These are phyloP conservation scores for Debaryomycetaceae sp. DNA, from an alignment of 1,139 yeast species.

Conservation along the genomic window DNA sequence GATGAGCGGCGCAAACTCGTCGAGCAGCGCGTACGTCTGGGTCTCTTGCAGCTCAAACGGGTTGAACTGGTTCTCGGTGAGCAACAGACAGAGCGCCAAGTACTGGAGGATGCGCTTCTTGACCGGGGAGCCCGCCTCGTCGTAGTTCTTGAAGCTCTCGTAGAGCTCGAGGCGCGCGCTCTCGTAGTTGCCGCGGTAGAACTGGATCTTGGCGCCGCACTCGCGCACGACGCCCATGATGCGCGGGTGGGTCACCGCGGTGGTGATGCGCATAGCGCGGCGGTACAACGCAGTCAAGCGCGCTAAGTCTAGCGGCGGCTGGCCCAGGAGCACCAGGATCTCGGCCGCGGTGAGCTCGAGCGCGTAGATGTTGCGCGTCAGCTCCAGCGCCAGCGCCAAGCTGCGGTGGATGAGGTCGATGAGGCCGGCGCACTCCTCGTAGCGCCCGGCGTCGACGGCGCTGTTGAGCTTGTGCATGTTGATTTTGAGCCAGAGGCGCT, in stretches of 20 bases:
- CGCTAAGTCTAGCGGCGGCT: conserved; percentile 24
- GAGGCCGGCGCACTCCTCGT: conserved; percentile 33
- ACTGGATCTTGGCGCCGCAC: conserved; percentile 69
- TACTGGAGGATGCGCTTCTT: conserved; percentile 58
- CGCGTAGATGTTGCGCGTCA: conserved; percentile 41
- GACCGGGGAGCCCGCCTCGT: conserved; percentile 67
- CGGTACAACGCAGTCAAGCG: conserved; percentile 46
- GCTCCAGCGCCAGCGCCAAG: conserved; percentile 37
- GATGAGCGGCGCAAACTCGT: conserved; percentile 30
- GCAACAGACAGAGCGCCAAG: conserved; percentile 57
- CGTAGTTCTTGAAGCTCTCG: conserved; percentile 71
- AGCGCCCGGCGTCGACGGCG: conserved; percentile 35
- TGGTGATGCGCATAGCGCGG: conserved; percentile 43
- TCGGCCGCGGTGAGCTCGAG: conserved; percentile 66
- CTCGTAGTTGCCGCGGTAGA: conserved; percentile 57
- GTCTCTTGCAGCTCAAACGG: conserved; percentile 65
- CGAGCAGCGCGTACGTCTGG: conserved; percentile 37
- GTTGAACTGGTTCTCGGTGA: conserved; percentile 61
- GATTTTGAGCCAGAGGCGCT: conserved; percentile 52
- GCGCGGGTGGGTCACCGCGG: conserved; percentile 73
- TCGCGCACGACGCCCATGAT: conserved; percentile 69
- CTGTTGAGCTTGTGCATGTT: conserved; percentile 49
- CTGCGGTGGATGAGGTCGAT: conserved; percentile 37
- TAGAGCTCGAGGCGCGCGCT: conserved; percentile 63
- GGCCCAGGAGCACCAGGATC: conserved; percentile 44